A percentile compares a stretch with the other conserved stretches of the same genome.
Evolutionary conservation across 2,329 filamentous ascomycete genomes (phyloP).

Genomic region (Aspergillus thermomutatus): DNA sequence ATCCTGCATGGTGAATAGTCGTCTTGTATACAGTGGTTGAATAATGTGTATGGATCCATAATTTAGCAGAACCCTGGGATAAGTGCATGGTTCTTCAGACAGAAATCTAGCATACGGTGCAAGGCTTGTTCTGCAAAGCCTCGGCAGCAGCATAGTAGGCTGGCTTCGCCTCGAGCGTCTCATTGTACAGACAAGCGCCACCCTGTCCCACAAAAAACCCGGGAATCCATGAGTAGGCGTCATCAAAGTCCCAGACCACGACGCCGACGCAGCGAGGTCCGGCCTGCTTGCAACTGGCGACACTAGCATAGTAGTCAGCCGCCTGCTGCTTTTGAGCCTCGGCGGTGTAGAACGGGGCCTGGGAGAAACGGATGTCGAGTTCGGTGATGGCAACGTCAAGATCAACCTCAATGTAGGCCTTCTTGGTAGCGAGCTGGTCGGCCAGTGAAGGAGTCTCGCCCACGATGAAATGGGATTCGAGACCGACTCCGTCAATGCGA

Average conservation of each 20-base stretch:
- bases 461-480: slow-evolving; percentile 46
- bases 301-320: slow-evolving; percentile 21
- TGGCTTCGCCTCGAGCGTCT: slow-evolving; percentile 41
- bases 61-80: too few species aligned
- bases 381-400: slow-evolving; percentile 37
- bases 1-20: too few species aligned
- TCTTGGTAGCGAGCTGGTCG: slow-evolving; percentile 35
- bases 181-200: slow-evolving; percentile 39
- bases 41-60: too few species aligned
- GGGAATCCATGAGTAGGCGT: slow-evolving; percentile 41
- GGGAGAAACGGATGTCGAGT: slow-evolving; percentile 46
- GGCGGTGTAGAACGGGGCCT: slow-evolving; percentile 16
- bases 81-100: background rate
- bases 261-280: slow-evolving; percentile 20
- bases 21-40: too few species aligned
- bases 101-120: background rate
- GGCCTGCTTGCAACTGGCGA: slow-evolving; percentile 18
- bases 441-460: slow-evolving; percentile 36
- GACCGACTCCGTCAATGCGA: slow-evolving; percentile 45
- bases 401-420: slow-evolving; percentile 29
- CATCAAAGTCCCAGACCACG: slow-evolving; percentile 33
- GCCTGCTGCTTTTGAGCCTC: slow-evolving; percentile 20
- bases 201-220: slow-evolving; percentile 33
- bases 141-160: slow-evolving; percentile 31
- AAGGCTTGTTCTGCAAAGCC: slow-evolving; percentile 7